Conservation (phyloP, 352 stramenopile genomes). For the Elongisporangium prolatum region DNA sequence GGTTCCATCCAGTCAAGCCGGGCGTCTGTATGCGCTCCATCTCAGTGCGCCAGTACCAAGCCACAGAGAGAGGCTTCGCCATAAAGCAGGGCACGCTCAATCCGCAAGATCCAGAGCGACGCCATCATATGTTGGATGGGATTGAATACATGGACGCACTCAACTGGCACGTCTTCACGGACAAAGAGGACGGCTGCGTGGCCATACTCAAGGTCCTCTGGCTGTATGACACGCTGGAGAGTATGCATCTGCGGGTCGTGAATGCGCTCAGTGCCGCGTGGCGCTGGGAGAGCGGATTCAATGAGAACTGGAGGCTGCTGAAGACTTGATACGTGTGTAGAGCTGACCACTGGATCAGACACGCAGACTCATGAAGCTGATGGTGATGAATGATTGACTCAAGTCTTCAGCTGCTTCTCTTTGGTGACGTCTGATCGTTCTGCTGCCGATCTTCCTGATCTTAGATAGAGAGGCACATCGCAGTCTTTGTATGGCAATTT, state of each 20-base stretch:
- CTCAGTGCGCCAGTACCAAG: constrained; percentile 37
- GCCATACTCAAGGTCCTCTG: constrained; percentile 48
- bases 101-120: constrained; percentile 33
- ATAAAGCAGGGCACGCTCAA: constrained; percentile 60
- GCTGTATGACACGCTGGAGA: constrained; percentile 56
- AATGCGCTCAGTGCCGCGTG: constrained; percentile 10
- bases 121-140: constrained; percentile 14
- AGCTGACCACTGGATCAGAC: no score
- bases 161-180: constrained; percentile 53
- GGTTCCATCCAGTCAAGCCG: constrained; percentile 41
- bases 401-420: no score
- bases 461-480: no score
- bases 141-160: constrained; percentile 51
- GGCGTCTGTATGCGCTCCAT: constrained; percentile 44
- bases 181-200: constrained; percentile 19
- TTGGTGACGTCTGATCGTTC: no score
- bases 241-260: constrained; percentile 43
- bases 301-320: not conserved
- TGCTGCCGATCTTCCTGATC: no score
- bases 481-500: no score
- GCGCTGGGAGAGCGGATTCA: not conserved
- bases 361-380: no score
- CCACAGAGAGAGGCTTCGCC: constrained; percentile 47
- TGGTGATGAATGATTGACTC: no score
- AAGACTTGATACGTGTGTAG: no score